phyloP scores from a whole-genome alignment of 441 rosid species.

The Euphorbia schlechtendalii region DNA sequence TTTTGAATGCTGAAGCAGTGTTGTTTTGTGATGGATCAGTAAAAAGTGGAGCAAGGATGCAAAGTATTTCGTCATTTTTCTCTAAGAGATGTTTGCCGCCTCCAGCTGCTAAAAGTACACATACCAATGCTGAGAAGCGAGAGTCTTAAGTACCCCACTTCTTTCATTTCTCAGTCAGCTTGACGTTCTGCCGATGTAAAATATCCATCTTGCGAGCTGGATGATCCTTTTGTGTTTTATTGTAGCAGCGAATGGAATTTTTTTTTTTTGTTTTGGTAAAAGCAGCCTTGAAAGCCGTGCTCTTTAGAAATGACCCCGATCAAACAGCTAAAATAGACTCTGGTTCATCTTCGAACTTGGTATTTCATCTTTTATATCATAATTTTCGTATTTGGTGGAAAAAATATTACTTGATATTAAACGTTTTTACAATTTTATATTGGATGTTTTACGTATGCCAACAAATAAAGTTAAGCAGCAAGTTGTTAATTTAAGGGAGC shows the following conservation, averaged over 20 bases:
- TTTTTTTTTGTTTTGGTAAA: no score
- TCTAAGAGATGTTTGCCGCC: constrained; percentile 81
- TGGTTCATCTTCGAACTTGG: not conserved
- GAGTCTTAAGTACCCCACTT: no score
- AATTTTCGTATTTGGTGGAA: no score
- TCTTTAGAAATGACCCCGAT: not conserved
- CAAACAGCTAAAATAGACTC: not conserved
- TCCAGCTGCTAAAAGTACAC: constrained; percentile 35
- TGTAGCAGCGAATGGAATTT: no score
- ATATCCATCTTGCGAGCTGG: not conserved
- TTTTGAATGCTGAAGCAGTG: not conserved
- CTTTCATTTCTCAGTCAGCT: not conserved
- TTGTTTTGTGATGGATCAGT: constrained; percentile 20
- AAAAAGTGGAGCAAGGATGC: constrained; percentile 35
- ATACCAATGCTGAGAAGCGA: no score
- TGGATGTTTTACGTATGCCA: no score
- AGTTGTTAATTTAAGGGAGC: no score
- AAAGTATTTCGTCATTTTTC: constrained; percentile 58
- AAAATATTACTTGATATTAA: no score
- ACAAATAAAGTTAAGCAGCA: no score
- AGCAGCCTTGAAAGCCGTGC: no score
- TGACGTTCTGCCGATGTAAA: not conserved
- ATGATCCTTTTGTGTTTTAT: not conserved
- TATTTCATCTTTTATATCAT: no score
- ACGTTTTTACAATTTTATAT: no score